A percentile compares a stretch with the other conserved stretches of the same genome.
These are phyloP conservation scores for Picochlorum sp. DNA, from an alignment of 139 green algal genomes.

Conservation along the genomic window DNA sequence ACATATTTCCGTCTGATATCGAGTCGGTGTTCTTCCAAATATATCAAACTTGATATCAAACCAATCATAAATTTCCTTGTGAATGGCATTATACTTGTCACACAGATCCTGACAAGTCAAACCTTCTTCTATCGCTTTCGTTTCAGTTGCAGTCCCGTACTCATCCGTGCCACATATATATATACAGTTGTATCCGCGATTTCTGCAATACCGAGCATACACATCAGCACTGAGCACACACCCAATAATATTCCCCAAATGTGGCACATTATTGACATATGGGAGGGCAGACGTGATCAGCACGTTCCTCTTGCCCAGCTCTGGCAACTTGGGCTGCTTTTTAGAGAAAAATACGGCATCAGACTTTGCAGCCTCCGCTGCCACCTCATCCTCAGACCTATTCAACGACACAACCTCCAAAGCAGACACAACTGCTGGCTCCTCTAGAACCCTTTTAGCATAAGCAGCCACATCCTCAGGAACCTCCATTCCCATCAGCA, in stretches of 20 bases:
- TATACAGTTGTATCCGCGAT: constrained; percentile 78
- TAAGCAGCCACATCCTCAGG: not conserved
- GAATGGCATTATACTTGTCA: constrained; percentile 97
- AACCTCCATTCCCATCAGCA: not conserved
- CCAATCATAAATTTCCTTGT: constrained; percentile 89
- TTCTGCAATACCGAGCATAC: constrained; percentile 83
- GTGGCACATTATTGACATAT: constrained; percentile 99
- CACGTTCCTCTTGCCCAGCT: constrained; percentile 43
- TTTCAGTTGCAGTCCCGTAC: constrained; percentile 97
- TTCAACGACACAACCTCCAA: not conserved
- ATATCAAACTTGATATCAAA: constrained; percentile 94
- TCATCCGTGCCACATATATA: constrained; percentile 97
- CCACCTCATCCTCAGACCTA: not conserved
- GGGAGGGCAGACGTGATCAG: constrained; percentile 88
- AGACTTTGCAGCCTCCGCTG: constrained; percentile 6
- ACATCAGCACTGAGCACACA: constrained; percentile 88
- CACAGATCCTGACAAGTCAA: constrained; percentile 84
- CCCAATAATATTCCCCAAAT: constrained; percentile 98
- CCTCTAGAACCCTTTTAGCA: not conserved
- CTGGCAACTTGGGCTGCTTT: constrained; percentile 31
- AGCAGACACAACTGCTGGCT: not conserved
- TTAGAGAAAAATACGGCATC: constrained; percentile 26
- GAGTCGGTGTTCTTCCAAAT: constrained; percentile 86
- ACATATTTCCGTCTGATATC: constrained; percentile 55
- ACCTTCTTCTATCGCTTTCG: constrained; percentile 94